Base-by-base conservation (phyloP, 768 basidiomycete genomes). In the Udeniomyces megalosporus region DNA sequence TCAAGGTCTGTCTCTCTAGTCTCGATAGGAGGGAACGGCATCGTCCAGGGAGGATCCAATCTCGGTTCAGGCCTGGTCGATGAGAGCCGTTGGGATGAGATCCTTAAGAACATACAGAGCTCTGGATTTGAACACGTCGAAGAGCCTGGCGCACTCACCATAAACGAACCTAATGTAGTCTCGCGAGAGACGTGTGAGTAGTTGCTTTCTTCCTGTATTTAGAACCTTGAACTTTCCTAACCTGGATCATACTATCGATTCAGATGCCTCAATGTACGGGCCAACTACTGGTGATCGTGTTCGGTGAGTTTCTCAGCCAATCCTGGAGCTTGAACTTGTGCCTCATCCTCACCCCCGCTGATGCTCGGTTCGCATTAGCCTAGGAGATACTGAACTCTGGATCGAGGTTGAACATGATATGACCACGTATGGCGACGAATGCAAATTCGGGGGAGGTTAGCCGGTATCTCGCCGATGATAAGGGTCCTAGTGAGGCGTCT, bases 381-480 rank as follows among this genome's bases (percentile, higher is more conserved):
- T 99, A 22, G 95, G 85, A 12, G 95, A 99, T 71, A 93, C 87
- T 10, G 75, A 77, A 44, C 78, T 99, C 8, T 97, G 91, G 90
- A 77, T 97, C 66, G 81, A 90, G 73, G 86, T 99, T 1, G 93
- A 99, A 73, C 76, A 80, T 32, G 93, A 99, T 68, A 78, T 79
- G 83, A 86, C 92, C 4, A 76, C 82, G 3, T 93, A 95, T 70
- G 95, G 59, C 14, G 64, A 65, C 54, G 60, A 60, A 53, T 61
- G 64, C 63, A 65, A 65, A 75, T 99, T 99, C 69, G 95, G 95
- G 8, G 93, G 91, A 69, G 93, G 89, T 83, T 69, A 67, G 70
- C 67, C 22, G 4, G 42, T 47, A 47, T 24, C 10, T 22, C 17
- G 50, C 45, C 49, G 56, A 26, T 48, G n/a, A 11, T 26, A n/a